Evolutionary conservation across 306 rosid genomes (phyloP), one percentile per base, ranked within the genome.

Genomic region (Vigna angularis): DNA sequence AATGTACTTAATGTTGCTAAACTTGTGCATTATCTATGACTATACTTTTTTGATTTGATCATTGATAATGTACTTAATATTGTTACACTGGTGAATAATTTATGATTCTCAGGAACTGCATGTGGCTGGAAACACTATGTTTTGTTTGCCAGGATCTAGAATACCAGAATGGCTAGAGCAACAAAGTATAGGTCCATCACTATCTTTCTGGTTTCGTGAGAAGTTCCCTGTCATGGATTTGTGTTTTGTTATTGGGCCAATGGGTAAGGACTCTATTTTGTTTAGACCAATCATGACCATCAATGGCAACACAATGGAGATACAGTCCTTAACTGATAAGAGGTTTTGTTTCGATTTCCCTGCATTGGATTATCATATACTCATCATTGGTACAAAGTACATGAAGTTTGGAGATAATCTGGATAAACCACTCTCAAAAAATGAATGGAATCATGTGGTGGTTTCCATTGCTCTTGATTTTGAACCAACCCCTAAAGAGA

Each of bases 101-200:
- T 26, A 59, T 59, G 63, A 59, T 10, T 26, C 14, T 16, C 18
- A 59, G 66, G 42, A 59, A 14, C 40, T 59, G n/a, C 66, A 59
- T 59, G 42, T 28, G 17, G 36, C 66, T 24, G 66, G 66, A 59
- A 59, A 59, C 40, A 59, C 40, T 40, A 59, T 9, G 40, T 59
- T 59, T 28, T 26, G 18, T 28, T 28, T 59, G 45, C 34, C 17
- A 1, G 68, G 75, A 75, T 56, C 18, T 24, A 57, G 51, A 14
- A 66, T 72, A 66, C 86, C 83, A 24, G 20, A 6, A 12, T 77
- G 86, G 83, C 56, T 83, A n/a, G 86, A 83, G 48, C 79, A 66
- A 14, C 48, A 79, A 51, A 72, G 74, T 15, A 66, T 66, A 77
- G 82, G 76, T 38, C 67, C 63, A 34, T 77, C 72, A 66, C 17